These are phyloP conservation scores for Hymenochaete sp. DNA, from an alignment of 1,284 basidiomycete genomes.

Conservation along the genomic window DNA sequence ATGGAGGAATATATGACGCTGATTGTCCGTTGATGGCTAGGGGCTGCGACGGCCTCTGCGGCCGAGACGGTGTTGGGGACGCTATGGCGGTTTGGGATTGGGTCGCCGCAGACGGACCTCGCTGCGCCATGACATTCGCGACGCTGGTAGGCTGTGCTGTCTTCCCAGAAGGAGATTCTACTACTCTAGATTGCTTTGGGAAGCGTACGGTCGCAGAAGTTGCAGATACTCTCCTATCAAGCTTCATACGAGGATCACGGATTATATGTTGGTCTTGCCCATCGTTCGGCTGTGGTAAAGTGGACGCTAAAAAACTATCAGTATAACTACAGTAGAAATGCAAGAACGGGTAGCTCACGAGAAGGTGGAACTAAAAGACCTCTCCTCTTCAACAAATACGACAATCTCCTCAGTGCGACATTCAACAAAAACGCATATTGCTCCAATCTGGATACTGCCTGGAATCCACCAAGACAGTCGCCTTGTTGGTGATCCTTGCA, in stretches of 20 bases:
- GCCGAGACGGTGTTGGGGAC: slow-evolving; percentile 22
- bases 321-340: too few relatives aligned
- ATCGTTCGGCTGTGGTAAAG: slow-evolving; percentile 27
- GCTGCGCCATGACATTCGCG: slow-evolving; percentile 31
- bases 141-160: slow-evolving; percentile 61
- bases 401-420: slow-evolving; percentile 88
- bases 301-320: slow-evolving; percentile 28
- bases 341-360: slow-evolving; percentile 38
- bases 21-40: slow-evolving; percentile 15
- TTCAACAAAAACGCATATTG: slow-evolving; percentile 97
- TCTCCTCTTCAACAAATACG: slow-evolving; percentile 84
- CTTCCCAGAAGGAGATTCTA: slow-evolving; percentile 91
- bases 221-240: slow-evolving; percentile 92
- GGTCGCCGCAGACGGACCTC: slow-evolving; percentile 28
- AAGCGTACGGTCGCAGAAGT: slow-evolving; percentile 77
- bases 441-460: slow-evolving; percentile 88
- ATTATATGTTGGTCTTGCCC: slow-evolving; percentile 58
- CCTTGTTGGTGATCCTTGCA: slow-evolving; percentile 72
- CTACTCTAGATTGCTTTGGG: slow-evolving; percentile 90
- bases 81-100: slow-evolving; percentile 28
- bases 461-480: slow-evolving; percentile 71
- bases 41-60: slow-evolving; percentile 16
- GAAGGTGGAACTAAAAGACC: slow-evolving; percentile 80
- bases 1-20: slow-evolving; percentile 15
- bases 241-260: slow-evolving; percentile 83